Percentiles rank a stretch among this genome's conserved stretches.
Evolutionary conservation across 2,329 filamentous ascomycete species (phyloP).

Genomic region (Colletotrichum trifolii): DNA sequence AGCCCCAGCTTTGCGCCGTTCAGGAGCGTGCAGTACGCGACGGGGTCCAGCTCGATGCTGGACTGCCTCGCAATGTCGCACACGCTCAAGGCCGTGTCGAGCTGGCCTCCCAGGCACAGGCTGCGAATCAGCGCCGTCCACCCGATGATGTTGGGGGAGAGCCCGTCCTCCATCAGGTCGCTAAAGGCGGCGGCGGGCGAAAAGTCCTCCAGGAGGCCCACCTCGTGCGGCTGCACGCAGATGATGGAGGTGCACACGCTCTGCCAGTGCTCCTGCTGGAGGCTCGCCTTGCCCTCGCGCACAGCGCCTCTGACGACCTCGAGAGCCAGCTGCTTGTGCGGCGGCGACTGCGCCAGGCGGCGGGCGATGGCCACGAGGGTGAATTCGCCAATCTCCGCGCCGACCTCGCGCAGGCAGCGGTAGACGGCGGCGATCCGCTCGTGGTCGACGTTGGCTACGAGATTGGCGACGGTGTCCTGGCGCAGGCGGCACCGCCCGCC

Average conservation of each 20-base stretch:
- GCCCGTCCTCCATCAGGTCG: constrained; percentile 67
- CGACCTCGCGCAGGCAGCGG: constrained; percentile 43
- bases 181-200: constrained; percentile 65
- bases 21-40: constrained; percentile 77
- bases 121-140: constrained; percentile 78
- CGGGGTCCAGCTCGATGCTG: constrained; percentile 70
- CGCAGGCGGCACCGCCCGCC: constrained; percentile 48
- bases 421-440: constrained; percentile 45
- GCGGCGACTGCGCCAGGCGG: constrained; percentile 52
- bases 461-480: constrained; percentile 49
- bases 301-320: constrained; percentile 53
- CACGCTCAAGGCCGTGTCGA: constrained; percentile 72
- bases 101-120: constrained; percentile 72
- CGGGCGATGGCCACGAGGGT: constrained; percentile 61
- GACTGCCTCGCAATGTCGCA: constrained; percentile 70
- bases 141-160: constrained; percentile 70
- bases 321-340: constrained; percentile 56
- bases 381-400: constrained; percentile 49
- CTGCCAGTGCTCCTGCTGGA: constrained; percentile 59
- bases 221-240: constrained; percentile 46
- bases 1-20: constrained; percentile 72
- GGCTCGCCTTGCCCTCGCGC: constrained; percentile 51
- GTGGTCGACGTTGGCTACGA: constrained; percentile 21
- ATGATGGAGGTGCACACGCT: constrained; percentile 71
- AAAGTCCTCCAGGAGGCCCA: constrained; percentile 40